phyloP scores from a whole-genome alignment of 75 land plant genomes.

The Adiantum capillusveneris region DNA sequence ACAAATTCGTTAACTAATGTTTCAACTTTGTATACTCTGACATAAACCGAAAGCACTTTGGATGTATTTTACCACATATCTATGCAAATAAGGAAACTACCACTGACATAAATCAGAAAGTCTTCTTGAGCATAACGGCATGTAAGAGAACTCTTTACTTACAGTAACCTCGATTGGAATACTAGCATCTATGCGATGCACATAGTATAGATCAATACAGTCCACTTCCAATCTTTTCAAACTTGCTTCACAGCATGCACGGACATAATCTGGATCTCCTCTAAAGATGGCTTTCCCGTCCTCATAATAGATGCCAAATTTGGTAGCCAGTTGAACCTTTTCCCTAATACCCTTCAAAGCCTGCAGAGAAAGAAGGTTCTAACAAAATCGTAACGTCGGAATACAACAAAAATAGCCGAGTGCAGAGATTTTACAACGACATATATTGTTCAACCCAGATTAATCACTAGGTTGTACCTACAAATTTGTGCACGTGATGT shows the following conservation, averaged over 20 bases:
- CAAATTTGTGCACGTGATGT: too few relatives aligned
- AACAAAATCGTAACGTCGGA: too few relatives aligned
- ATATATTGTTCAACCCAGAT: too few relatives aligned
- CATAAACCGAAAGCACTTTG: too few relatives aligned
- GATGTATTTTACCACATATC: too few relatives aligned
- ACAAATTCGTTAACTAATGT: not conserved
- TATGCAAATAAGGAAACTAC: not conserved
- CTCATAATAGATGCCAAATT: slow-evolving; percentile 30
- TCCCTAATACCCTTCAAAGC: slow-evolving; percentile 37
- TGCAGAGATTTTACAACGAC: too few relatives aligned
- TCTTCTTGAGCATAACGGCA: not conserved
- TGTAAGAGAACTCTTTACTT: slow-evolving; percentile 1
- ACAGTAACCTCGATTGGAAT: slow-evolving; percentile 67
- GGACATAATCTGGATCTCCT: slow-evolving; percentile 44
- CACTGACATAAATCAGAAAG: not conserved
- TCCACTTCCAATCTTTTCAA: slow-evolving; percentile 54
- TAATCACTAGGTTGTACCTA: too few relatives aligned
- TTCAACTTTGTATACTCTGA: too few relatives aligned
- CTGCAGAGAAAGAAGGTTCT: too few relatives aligned
- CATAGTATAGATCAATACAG: slow-evolving; percentile 58
- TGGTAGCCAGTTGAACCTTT: slow-evolving; percentile 54
- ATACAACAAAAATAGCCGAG: too few relatives aligned
- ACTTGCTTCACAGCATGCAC: slow-evolving; percentile 51
- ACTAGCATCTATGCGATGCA: slow-evolving; percentile 41
- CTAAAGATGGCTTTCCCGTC: slow-evolving; percentile 12